Conservation (phyloP, 495 filamentous ascomycete species). For the Neurospora sp. region DNA sequence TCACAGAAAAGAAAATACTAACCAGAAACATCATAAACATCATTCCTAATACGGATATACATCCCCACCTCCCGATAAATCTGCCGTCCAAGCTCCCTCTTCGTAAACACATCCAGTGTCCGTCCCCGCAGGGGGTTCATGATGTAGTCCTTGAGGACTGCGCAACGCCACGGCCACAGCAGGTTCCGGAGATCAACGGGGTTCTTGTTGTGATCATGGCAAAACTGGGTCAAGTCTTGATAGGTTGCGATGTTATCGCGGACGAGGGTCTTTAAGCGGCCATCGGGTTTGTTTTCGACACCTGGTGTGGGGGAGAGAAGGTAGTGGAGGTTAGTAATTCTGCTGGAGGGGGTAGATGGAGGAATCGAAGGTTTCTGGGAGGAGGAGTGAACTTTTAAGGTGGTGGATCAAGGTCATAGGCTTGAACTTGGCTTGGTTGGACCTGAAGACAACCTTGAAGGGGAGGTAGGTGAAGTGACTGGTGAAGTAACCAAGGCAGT, state of each 20-base stretch:
- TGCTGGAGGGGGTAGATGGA: not conserved
- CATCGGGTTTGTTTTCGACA: not conserved
- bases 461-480: not conserved
- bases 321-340: not conserved
- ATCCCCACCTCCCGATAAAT: not conserved
- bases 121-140: not conserved
- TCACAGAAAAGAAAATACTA: not conserved
- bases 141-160: not conserved
- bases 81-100: not conserved
- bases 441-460: too few species aligned
- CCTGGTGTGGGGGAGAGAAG: not conserved
- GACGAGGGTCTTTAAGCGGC: not conserved
- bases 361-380: not conserved
- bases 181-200: not conserved
- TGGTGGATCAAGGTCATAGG: too few species aligned
- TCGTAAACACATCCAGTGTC: not conserved
- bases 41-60: not conserved
- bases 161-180: not conserved
- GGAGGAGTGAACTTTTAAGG: not conserved
- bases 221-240: not conserved
- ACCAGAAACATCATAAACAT: not conserved
- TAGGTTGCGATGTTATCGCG: not conserved
- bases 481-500: not conserved
- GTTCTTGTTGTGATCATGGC: not conserved
- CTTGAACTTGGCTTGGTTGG: too few species aligned